Base-by-base conservation (phyloP, 768 basidiomycete genomes). In the Mycena alexandri region DNA sequence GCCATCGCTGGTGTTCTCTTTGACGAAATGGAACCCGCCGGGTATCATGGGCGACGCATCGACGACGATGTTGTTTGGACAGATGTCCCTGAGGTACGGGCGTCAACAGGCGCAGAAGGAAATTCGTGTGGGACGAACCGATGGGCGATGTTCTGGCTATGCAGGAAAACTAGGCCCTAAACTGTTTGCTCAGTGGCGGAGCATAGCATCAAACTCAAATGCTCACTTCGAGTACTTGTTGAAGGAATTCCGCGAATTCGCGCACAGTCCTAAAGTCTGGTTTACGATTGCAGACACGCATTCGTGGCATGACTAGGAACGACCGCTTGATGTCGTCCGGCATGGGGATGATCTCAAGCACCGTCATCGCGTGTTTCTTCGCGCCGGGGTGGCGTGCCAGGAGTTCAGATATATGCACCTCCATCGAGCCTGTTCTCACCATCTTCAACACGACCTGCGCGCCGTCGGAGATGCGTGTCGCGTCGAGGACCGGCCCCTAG, bases 91-190 rank as follows among this genome's bases (percentile, higher is more conserved):
- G 53, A 22, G n/a, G 9, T 47, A n/a, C 21, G n/a, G 21, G 9
- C n/a, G 9, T 6, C 6, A 22, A n/a, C n/a, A 47, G n/a, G 14
- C 42, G 54, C 13, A 24, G 9, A 11, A 14, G 24, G 22, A 13
- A 55, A 36, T 10, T 10, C 5, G n/a, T n/a, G n/a, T 19, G 22
- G 25, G 8, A 55, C 36, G 54, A 13, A 55, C 54, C 54, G 54
- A 38, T 55, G 54, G 21, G 54, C 54, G 36, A 55, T 55, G 41
- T 55, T 55, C 36, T 42, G 41, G 38, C 54, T 42, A 25, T 55
- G 54, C 10, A 55, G n/a, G 24, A n/a, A 55, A 22, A 38, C 54
- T 7, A 55, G 54, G n/a, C 38, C 54, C 54, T 55, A 34, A 2
- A 16, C n/a, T n/a, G 12, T 17, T 14, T 25, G 29, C 3, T 52